Evolutionary conservation across 306 rosid species (phyloP), one percentile per base, ranked within the genome.

Genomic region (Cicer yamashitae): DNA sequence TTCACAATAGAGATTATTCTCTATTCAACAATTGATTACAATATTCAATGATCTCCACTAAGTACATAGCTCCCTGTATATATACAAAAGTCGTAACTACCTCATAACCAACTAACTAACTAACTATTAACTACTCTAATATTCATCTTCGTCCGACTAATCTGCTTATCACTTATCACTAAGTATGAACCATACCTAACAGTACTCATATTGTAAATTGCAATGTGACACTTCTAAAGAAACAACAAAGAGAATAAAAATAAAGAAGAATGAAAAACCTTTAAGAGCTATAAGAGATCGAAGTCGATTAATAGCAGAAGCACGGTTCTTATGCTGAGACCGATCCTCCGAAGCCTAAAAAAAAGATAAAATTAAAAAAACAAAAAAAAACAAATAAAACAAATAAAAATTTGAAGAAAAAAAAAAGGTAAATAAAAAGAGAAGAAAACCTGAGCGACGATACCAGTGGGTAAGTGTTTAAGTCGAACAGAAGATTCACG

Each of bases 261-360:
- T 3, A n/a, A 7, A 10, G 39, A 37, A 38, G 1, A 58, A 18
- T 5, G 41, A 25, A 51, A 70, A 60, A 89, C 97, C 93, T 74
- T 84, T 87, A 47, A 94, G 89, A 53, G 98, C 98, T 40, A 94
- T 81, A 34, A 89, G 89, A 60, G 90, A 63, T 39, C 98, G 96
- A 9, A 94, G 93, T n/a, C 96, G 96, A 2, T 82, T 74, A 60
- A 94, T 68, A 9, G 98, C 98, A 17, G 91, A 88, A 10, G 89
- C 89, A 5, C 96, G 97, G 65, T 94, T 94, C 93, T 70, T 89
- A 78, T 94, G 97, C 81, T 91, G 98, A 6, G 97, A 94, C 22
- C 98, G 93, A 43, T 91, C 98, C 87, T 94, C 98, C 14, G 81
- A 88, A 75, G 98, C 98, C 97, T 91, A 41, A 34, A 67, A 64